Evolutionary conservation across 371 early-diverging fungal species (phyloP).

Genomic region (Zychaea mexicana): DNA sequence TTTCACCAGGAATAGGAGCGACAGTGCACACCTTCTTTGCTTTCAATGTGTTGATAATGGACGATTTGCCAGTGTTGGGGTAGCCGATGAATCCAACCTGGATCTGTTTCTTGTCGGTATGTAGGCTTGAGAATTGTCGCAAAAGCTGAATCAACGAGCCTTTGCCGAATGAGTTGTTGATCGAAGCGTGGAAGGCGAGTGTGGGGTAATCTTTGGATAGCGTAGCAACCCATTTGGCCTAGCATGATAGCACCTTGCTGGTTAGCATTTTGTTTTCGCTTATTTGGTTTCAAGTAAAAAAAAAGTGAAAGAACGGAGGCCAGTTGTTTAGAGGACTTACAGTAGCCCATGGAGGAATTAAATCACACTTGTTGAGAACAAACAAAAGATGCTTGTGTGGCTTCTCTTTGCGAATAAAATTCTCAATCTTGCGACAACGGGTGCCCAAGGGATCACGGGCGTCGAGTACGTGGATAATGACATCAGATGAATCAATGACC

Average conservation of each 20-base stretch:
- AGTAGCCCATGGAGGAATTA: conserved; percentile 99
- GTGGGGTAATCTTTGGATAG: conserved; percentile 95
- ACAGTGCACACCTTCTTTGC: conserved; percentile 98
- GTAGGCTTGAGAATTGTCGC: conserved; percentile 95
- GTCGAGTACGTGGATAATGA: conserved; percentile 98
- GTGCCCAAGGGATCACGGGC: conserved; percentile 99
- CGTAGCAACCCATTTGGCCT: conserved; percentile 90
- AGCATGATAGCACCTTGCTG: neutral
- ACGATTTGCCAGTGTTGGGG: conserved; percentile 96
- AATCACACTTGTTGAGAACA: conserved; percentile 99
- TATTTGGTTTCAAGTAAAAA: neutral
- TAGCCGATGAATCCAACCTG: conserved; percentile 98
- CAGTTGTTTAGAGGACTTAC: conserved; percentile 45
- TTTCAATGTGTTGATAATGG: conserved; percentile 98
- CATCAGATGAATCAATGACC: conserved; percentile 99
- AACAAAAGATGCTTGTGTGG: conserved; percentile 98
- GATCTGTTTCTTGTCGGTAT: conserved; percentile 97
- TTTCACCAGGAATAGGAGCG: conserved; percentile 99
- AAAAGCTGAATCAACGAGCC: conserved; percentile 97
- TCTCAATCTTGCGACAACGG: conserved; percentile 91
- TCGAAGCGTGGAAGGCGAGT: conserved; percentile 97
- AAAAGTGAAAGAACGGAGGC: neutral
- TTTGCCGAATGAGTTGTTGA: conserved; percentile 98
- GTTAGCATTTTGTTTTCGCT: neutral
- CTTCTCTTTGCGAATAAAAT: conserved; percentile 92